Base-by-base conservation (phyloP, 176 grass and related monocot species). In the Aechmea fasciata region DNA sequence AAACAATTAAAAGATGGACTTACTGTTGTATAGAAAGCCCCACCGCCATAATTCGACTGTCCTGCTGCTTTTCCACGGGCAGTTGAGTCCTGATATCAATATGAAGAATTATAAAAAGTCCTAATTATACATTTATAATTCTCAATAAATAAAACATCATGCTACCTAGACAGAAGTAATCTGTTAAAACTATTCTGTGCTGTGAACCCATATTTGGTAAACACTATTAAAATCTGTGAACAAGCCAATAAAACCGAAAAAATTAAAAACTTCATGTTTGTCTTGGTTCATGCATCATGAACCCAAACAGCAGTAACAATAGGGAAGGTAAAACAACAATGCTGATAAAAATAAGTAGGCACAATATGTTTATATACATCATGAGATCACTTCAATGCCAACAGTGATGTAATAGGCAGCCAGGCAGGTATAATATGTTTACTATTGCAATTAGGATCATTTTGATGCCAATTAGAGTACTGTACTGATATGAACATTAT, bases 11-110 rank as follows among this genome's bases (percentile, higher is more conserved):
- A 41, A 62, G 53, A 71, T 64, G 47, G 52, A 29, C 79, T 61
- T 63, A 91, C 81, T 50, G 72, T 74, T 75, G 84, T 82, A 62
- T 87, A 91, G 62, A 91, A 91, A 11, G 84, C 65, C 10, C 81
- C 82, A 9, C 88, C 79, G 22, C 88, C 84, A 26, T 61, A 91
- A 70, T 71, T 91, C 24, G 81, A 79, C 65, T 89, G 82, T 77
- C 78, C 84, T 11, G 75, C 75, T 68, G 78, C 65, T 62, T 74
- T 87, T 63, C 75, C 81, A 23, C 88, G 81, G 11, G 11, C 73
- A 25, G 51, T 63, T 77, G 77, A 71, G 47, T 87, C 84, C 88
- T 87, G 13, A n/a, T 1, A 66, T 23, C 22, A 23, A 23, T 3
- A 52, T 13, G 9, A 29, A 18, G 52, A 24, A 66, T 17, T 10